These are phyloP conservation scores for Globisporangium sylvaticum DNA, from an alignment of 352 stramenopile genomes.

Conservation along the genomic window DNA sequence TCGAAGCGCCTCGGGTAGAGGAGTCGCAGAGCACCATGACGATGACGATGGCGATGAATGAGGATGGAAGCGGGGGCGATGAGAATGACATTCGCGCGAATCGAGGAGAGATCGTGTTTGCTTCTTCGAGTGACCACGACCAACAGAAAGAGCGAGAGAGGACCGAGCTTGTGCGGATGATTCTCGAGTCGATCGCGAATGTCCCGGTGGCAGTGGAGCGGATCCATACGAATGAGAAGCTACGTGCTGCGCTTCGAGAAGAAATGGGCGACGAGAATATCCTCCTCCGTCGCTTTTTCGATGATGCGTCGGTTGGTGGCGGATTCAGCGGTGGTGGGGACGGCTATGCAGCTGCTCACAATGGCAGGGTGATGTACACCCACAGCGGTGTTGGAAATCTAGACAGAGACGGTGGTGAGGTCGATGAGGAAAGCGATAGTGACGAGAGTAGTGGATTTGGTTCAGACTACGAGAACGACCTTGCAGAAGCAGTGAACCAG, in stretches of 20 bases:
- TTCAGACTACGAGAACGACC: conserved; percentile 68
- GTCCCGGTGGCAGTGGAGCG: conserved; percentile 65
- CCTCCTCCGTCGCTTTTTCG: conserved; percentile 48
- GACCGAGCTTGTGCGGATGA: conserved; percentile 66
- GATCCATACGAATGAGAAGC: conserved; percentile 66
- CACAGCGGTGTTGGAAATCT: conserved; percentile 7
- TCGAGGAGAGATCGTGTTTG: background rate
- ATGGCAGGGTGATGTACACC: conserved; percentile 3
- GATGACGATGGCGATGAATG: background rate
- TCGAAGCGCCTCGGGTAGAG: background rate
- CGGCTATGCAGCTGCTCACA: background rate
- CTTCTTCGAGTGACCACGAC: conserved; percentile 28
- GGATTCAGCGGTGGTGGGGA: conserved; percentile 6
- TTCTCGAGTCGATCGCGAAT: conserved; percentile 70
- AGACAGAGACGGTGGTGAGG: conserved; percentile 9
- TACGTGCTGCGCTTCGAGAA: conserved; percentile 50
- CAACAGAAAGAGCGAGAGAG: conserved; percentile 56
- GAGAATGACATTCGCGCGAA: background rate
- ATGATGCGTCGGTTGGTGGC: background rate
- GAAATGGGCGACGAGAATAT: conserved; percentile 52
- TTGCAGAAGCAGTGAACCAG: conserved; percentile 64
- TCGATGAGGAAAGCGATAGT: conserved; percentile 12
- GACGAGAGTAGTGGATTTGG: conserved; percentile 49
- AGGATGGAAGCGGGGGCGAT: background rate
- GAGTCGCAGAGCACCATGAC: background rate